A percentile compares a stretch with the other conserved stretches of the same genome.
Evolutionary conservation across 2,329 filamentous ascomycete genomes (phyloP).

Genomic region (Colletotrichum higginsianum): DNA sequence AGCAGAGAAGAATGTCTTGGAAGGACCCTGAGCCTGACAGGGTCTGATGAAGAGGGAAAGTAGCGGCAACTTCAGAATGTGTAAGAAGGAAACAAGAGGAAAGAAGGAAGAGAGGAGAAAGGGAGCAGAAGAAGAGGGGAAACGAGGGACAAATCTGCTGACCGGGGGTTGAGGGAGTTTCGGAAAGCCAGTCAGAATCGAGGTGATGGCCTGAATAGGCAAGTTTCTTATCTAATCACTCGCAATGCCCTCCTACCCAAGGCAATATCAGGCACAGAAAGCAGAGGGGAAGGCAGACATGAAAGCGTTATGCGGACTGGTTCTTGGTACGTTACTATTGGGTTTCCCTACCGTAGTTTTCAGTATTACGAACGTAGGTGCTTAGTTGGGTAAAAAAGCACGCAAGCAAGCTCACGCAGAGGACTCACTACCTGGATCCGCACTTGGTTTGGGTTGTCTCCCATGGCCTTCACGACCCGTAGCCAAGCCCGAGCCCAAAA

Average conservation of each 20-base stretch:
- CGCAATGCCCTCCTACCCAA: background rate
- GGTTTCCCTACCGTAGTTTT: too few relatives aligned
- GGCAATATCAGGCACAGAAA: constrained; percentile 14
- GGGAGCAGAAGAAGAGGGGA: constrained; percentile 6
- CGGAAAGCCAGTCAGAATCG: constrained; percentile 31
- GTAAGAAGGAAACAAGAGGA: constrained; percentile 2
- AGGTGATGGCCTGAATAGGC: constrained; percentile 40
- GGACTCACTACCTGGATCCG: background rate
- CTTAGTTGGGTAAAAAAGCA: too few relatives aligned
- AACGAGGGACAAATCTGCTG: background rate
- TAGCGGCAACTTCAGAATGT: background rate
- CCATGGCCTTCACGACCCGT: background rate
- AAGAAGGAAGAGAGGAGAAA: background rate
- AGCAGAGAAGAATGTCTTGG: constrained; percentile 27
- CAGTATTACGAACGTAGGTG: too few relatives aligned
- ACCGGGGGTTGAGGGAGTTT: constrained; percentile 9
- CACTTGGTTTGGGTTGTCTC: background rate
- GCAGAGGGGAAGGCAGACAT: background rate
- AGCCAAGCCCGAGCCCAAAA: background rate
- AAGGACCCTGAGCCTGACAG: constrained; percentile 25
- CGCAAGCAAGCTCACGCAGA: background rate
- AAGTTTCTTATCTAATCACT: constrained; percentile 41
- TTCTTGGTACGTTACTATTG: background rate
- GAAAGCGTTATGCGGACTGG: background rate
- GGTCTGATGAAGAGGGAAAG: background rate